Conservation (phyloP, 306 rosid genomes). For the Cajanus cajan region DNA sequence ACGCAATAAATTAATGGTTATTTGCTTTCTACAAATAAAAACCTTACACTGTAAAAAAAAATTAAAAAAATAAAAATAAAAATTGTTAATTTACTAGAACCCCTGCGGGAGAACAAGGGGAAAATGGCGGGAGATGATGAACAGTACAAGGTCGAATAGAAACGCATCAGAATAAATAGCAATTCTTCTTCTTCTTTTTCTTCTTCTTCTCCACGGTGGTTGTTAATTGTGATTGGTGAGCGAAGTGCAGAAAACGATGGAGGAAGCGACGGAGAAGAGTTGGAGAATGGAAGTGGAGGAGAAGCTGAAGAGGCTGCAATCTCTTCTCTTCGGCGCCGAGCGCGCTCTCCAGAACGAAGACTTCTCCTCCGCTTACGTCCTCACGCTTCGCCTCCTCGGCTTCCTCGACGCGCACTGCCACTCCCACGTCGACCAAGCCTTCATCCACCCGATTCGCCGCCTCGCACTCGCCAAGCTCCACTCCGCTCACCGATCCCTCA, state of each 20-base stretch:
- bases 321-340: conserved; percentile 76
- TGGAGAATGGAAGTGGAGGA: conserved; percentile 48
- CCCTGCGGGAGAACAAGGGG: background rate
- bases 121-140: background rate
- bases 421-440: conserved; percentile 59
- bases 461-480: conserved; percentile 50
- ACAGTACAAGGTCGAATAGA: too few species aligned
- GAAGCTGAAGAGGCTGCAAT: conserved; percentile 69
- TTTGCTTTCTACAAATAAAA: too few species aligned
- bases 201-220: background rate
- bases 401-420: conserved; percentile 65
- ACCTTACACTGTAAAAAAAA: too few species aligned
- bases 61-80: too few species aligned
- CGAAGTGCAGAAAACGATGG: background rate
- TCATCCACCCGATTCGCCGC: conserved; percentile 64
- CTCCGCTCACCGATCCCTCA: conserved; percentile 55
- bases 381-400: conserved; percentile 79
- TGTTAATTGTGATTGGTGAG: background rate
- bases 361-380: conserved; percentile 58
- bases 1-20: too few species aligned
- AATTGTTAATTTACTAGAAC: too few species aligned
- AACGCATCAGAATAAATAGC: background rate
- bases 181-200: background rate
- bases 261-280: conserved; percentile 36
- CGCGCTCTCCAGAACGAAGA: conserved; percentile 56